A percentile compares a stretch with the other conserved stretches of the same genome.
Conservation (phyloP, 2,329 filamentous ascomycete species). For the Exophiala viscosa region DNA sequence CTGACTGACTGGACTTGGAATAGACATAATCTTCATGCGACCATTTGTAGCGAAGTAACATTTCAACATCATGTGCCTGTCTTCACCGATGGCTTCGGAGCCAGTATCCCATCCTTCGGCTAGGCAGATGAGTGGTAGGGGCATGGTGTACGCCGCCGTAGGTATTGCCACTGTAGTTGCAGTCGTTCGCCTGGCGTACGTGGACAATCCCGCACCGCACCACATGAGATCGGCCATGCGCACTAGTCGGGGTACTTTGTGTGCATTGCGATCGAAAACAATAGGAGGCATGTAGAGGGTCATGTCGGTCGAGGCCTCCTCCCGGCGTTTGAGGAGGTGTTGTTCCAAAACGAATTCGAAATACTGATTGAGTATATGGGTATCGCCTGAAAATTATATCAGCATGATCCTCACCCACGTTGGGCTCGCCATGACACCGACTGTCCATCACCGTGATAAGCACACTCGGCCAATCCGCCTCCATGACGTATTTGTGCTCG, state of each 20-base stretch:
- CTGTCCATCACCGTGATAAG: constrained; percentile 70
- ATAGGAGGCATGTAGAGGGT: constrained; percentile 68
- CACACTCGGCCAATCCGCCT: constrained; percentile 54
- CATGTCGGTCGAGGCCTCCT: constrained; percentile 45
- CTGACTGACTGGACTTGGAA: constrained; percentile 68
- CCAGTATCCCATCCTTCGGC: constrained; percentile 71
- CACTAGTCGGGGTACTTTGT: constrained; percentile 63
- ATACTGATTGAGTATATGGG: constrained; percentile 65
- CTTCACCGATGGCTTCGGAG: constrained; percentile 69
- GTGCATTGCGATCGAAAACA: constrained; percentile 70
- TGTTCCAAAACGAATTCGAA: constrained; percentile 62
- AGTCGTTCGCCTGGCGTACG: constrained; percentile 53
- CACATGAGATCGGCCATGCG: constrained; percentile 70
- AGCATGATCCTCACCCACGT: not conserved
- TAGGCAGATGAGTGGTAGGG: constrained; percentile 62
- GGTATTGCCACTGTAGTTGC: constrained; percentile 64
- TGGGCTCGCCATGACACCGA: constrained; percentile 39
- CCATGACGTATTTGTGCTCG: constrained; percentile 57
- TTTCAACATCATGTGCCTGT: constrained; percentile 74
- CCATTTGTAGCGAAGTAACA: constrained; percentile 72
- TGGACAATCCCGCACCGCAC: constrained; percentile 67
- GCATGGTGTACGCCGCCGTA: constrained; percentile 69
- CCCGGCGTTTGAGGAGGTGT: constrained; percentile 59
- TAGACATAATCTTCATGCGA: constrained; percentile 60
- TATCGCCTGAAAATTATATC: constrained; percentile 54